Evolutionary conservation across 179 eudicot genomes (phyloP).

Genomic region (Vitellaria paradoxa): DNA sequence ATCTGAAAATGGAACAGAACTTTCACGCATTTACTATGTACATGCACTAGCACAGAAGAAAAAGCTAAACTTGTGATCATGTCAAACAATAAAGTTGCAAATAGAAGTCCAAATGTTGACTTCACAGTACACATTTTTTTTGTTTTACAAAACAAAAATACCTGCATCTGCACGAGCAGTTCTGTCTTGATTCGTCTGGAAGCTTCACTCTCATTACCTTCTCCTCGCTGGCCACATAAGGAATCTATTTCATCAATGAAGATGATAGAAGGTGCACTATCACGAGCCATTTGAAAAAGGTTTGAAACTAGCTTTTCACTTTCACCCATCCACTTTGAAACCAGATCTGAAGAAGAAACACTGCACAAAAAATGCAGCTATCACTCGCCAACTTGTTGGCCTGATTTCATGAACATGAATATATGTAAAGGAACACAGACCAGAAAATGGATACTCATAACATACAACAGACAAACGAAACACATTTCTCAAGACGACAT

Average conservation of each 20-base stretch:
- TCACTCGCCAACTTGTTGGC: conserved; percentile 30
- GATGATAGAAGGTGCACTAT: conserved; percentile 84
- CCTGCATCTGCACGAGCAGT: conserved; percentile 96
- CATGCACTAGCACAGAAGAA: neutral
- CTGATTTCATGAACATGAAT: conserved; percentile 7
- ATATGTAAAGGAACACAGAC: neutral
- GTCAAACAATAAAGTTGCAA: no score
- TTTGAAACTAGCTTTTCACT: conserved; percentile 92
- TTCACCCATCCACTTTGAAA: conserved; percentile 98
- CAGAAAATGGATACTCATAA: neutral
- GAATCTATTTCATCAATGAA: conserved; percentile 94
- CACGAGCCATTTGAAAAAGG: conserved; percentile 95
- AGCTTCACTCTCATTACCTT: conserved; percentile 98
- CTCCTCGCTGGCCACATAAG: conserved; percentile 88
- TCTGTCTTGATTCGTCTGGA: conserved; percentile 96
- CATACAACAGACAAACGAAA: neutral
- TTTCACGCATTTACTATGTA: no score
- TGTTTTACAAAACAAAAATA: conserved; percentile 7
- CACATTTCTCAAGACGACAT: neutral
- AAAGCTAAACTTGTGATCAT: neutral
- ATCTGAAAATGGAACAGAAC: no score
- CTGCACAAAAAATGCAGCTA: conserved; percentile 45
- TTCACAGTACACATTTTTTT: no score
- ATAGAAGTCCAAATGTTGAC: no score
- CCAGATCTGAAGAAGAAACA: conserved; percentile 85